These are phyloP conservation scores for Closterium sp. DNA, from an alignment of 139 green algal species.

Conservation along the genomic window DNA sequence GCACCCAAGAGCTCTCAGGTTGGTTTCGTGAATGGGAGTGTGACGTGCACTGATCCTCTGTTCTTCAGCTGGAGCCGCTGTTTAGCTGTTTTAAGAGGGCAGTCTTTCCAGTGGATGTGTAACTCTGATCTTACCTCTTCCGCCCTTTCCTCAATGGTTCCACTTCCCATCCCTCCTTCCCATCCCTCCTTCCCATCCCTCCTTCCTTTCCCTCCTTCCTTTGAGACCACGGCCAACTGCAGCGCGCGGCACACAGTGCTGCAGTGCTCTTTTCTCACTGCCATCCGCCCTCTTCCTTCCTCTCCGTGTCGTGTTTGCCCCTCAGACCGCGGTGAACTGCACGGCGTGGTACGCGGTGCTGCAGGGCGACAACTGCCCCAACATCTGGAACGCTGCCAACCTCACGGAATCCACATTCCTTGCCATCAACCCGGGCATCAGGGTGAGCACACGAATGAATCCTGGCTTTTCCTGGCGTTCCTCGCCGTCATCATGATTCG, in stretches of 20 bases:
- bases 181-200: neutral
- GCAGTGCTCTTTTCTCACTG: neutral
- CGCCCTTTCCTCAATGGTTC: too few species aligned
- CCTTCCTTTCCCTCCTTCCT: neutral
- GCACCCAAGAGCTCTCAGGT: neutral
- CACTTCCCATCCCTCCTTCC: neutral
- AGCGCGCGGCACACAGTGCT: neutral
- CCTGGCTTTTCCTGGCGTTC: too few species aligned
- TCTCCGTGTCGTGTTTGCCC: neutral
- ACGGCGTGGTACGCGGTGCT: neutral
- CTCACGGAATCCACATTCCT: conserved; percentile 20
- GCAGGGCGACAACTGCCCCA: conserved; percentile 9
- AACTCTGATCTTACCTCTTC: too few species aligned
- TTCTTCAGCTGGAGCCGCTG: too few species aligned
- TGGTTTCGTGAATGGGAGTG: neutral
- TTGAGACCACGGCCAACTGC: too few species aligned
- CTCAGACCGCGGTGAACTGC: neutral
- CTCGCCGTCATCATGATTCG: too few species aligned
- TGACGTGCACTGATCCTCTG: too few species aligned
- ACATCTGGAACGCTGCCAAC: conserved; percentile 27
- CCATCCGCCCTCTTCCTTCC: neutral
- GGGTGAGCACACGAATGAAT: neutral
- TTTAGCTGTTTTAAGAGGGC: too few species aligned
- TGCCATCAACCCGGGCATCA: conserved; percentile 23
- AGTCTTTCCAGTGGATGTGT: too few species aligned